A percentile compares a stretch with the other conserved stretches of the same genome.
Evolutionary conservation across 108 stramenopile species (phyloP).

Genomic region (Cylindrotheca closterium): DNA sequence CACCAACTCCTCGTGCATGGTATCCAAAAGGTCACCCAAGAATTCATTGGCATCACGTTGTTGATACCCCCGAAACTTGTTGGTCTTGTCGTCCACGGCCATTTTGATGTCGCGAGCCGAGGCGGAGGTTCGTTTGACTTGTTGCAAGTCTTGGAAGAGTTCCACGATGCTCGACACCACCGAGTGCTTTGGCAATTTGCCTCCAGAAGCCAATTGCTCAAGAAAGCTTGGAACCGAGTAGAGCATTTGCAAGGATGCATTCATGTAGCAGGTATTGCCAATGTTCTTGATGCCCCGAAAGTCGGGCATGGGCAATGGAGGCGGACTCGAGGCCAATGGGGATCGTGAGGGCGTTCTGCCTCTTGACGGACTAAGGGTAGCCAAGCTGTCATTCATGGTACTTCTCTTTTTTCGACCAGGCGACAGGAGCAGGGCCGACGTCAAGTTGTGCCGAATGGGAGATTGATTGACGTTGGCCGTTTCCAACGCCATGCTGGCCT

Average conservation of each 20-base stretch:
- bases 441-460: not conserved
- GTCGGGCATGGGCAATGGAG: not conserved
- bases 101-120: conserved; percentile 42
- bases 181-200: not conserved
- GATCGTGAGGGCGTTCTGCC: not conserved
- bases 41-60: conserved; percentile 88
- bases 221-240: conserved; percentile 37
- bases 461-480: conserved; percentile 11
- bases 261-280: conserved; percentile 86
- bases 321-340: not conserved
- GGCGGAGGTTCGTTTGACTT: conserved; percentile 20
- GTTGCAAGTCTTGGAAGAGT: conserved; percentile 5
- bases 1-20: conserved; percentile 67
- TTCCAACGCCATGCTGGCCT: conserved; percentile 16
- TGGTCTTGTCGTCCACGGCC: conserved; percentile 59
- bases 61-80: conserved; percentile 63
- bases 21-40: conserved; percentile 63
- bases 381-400: not conserved
- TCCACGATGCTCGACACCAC: conserved; percentile 5
- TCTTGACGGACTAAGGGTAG: not conserved
- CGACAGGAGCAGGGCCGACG: not conserved
- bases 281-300: conserved; percentile 51
- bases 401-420: not conserved
- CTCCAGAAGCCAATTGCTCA: not conserved
- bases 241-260: conserved; percentile 75